Evolutionary conservation across 352 stramenopile species (phyloP).

Genomic region (Globisporangium cystogenes): DNA sequence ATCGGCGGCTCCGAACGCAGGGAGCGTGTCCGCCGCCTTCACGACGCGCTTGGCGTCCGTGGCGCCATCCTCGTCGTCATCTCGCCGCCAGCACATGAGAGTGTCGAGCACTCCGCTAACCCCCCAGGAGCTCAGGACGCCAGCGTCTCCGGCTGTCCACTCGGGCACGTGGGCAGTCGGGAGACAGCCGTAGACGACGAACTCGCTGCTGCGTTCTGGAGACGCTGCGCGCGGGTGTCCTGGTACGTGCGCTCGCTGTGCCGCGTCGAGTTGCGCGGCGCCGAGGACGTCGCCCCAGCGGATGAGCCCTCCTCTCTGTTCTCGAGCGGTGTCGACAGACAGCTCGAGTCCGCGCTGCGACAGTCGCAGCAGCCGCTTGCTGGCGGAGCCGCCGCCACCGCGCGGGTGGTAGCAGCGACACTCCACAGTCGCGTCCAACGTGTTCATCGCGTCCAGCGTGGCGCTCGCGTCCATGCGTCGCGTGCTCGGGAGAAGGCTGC

Average conservation of each 20-base stretch:
- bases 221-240: constrained; percentile 4
- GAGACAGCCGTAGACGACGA: constrained; percentile 13
- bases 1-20: neutral
- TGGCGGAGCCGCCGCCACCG: neutral
- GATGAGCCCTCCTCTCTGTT: constrained; percentile 6
- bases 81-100: neutral
- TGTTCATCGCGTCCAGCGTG: neutral
- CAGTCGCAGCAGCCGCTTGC: neutral
- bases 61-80: neutral
- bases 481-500: neutral
- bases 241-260: constrained; percentile 3
- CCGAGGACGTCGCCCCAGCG: constrained; percentile 10
- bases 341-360: neutral
- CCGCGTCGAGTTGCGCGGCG: constrained; percentile 5
- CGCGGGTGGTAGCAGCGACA: neutral
- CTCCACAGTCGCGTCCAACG: neutral
- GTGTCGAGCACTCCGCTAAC: neutral
- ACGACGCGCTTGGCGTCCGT: neutral
- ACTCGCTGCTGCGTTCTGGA: constrained; percentile 1
- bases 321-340: neutral
- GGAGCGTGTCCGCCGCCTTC: neutral
- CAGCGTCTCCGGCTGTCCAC: neutral
- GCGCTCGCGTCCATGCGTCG: neutral
- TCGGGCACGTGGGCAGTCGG: constrained; percentile 11
- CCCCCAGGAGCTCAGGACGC: neutral